phyloP scores from a whole-genome alignment of 352 stramenopile species.

The Aphanomyces astaci region DNA sequence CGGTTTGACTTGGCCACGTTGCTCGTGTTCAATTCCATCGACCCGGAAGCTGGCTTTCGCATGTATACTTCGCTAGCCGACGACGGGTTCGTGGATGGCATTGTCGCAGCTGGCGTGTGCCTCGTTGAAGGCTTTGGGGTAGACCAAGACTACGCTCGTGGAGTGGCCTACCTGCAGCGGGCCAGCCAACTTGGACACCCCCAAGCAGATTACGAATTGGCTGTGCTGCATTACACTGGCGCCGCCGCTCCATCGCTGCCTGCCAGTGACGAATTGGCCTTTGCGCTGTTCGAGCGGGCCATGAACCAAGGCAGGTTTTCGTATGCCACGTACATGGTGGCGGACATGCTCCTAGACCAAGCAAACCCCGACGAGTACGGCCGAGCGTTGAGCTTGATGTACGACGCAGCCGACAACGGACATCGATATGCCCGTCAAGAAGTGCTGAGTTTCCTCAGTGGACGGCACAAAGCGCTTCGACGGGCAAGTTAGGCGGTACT shows the following conservation, averaged over 20 bases:
- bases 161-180: not conserved
- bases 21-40: conserved; percentile 14
- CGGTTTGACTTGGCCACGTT: conserved; percentile 15
- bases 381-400: conserved; percentile 2
- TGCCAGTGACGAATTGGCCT: not conserved
- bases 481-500: too few species aligned
- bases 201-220: conserved; percentile 17
- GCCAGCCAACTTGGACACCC: not conserved
- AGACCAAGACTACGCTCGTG: conserved; percentile 13
- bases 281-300: conserved; percentile 14
- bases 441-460: not conserved
- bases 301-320: conserved; percentile 8
- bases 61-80: conserved; percentile 1
- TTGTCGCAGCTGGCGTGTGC: conserved; percentile 10
- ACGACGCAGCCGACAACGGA: conserved; percentile 2
- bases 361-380: not conserved
- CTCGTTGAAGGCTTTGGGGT: conserved; percentile 17
- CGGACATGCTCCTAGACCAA: conserved; percentile 11
- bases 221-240: conserved; percentile 9
- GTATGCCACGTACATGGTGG: conserved; percentile 16
- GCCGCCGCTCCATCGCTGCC: not conserved
- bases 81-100: conserved; percentile 8
- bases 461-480: not conserved
- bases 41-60: conserved; percentile 1
- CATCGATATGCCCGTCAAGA: conserved; percentile 15